Evolutionary conservation across 108 stramenopile species (phyloP), one percentile per base, ranked within the genome.

Genomic region (Poteriospumella lacustris): DNA sequence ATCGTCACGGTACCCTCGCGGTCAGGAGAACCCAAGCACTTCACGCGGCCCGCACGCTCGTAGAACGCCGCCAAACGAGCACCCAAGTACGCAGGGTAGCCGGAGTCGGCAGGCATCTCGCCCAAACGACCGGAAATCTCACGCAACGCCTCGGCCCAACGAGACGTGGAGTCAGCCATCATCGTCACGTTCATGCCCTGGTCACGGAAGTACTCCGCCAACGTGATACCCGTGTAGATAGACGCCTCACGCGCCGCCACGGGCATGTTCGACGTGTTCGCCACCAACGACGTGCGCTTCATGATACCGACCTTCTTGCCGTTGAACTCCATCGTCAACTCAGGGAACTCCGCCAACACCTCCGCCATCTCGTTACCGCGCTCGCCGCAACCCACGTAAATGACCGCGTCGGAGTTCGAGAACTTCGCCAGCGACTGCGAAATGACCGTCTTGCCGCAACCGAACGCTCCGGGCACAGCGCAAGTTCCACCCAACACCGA

Each of bases 221-320:
- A 38, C 0, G 96, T 95, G 75, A 95, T 96, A 76, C 97, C 97
- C 28, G 98, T 99, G 91, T 99, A 99, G 85, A 99, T 99, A 68
- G 94, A 95, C 3, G 98, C 98, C 91, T 99, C 98, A 82, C 98
- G 96, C 39, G 98, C 98, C 67, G 98, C 98, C 83, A 99, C 98
- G 73, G 98, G 98, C 98, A 99, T 99, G 94, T 99, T 99, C 76
- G 97, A 97, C 38, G 98, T 99, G 88, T 99, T 99, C 80, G 98
- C 98, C 77, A 99, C 97, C 58, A 99, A 89, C 42, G 93, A 91
- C n/a, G 98, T 99, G 75, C 98, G 96, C 89, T 97, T 93, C 98
- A 99, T 99, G 90, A 99, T 97, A 68, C 95, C 96, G 68, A 97
- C 96, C 85, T 97, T 94, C 72, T 87, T 81, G 43, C 94, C 94